Conservation (phyloP, 805 yeast genomes). For the Candida pseudofarinosa region DNA sequence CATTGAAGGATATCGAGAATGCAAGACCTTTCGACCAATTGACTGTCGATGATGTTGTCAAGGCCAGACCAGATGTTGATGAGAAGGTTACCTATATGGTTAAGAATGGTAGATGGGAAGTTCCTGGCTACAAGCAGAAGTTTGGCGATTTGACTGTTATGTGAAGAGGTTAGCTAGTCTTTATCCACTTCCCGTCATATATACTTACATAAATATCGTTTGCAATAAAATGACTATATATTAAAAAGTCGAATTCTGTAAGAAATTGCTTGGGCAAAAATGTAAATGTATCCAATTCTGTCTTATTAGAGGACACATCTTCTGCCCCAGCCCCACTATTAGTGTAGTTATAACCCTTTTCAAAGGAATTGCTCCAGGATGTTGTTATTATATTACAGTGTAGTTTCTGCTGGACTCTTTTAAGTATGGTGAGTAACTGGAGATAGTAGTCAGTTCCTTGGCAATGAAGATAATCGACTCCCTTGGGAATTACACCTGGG, state of each 20-base stretch:
- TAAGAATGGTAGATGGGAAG: slow-evolving; percentile 95
- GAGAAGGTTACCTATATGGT: slow-evolving; percentile 94
- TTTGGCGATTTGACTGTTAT: slow-evolving; percentile 95
- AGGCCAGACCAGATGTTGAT: slow-evolving; percentile 97
- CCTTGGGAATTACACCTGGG: neutral
- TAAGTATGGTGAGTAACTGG: slow-evolving; percentile 10
- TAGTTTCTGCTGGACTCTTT: slow-evolving; percentile 12
- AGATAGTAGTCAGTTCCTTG: slow-evolving; percentile 10
- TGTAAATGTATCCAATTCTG: neutral
- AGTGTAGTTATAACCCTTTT: slow-evolving; percentile 22
- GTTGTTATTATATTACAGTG: slow-evolving; percentile 27
- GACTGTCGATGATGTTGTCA: slow-evolving; percentile 89
- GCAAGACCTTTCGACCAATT: slow-evolving; percentile 98
- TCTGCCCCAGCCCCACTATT: neutral
- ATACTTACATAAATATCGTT: neutral
- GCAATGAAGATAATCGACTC: slow-evolving; percentile 4
- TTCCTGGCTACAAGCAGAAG: slow-evolving; percentile 97
- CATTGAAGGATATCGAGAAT: slow-evolving; percentile 88
- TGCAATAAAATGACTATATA: slow-evolving; percentile 1
- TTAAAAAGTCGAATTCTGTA: slow-evolving; percentile 1
- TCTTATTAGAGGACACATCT: neutral
- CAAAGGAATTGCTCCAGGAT: slow-evolving; percentile 24
- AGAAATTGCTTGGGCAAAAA: slow-evolving; percentile 1
- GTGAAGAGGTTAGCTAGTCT: slow-evolving; percentile 35
- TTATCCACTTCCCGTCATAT: neutral